phyloP scores from a whole-genome alignment of 2,329 filamentous ascomycete species.

The Emmonsiellopsis sp. region DNA sequence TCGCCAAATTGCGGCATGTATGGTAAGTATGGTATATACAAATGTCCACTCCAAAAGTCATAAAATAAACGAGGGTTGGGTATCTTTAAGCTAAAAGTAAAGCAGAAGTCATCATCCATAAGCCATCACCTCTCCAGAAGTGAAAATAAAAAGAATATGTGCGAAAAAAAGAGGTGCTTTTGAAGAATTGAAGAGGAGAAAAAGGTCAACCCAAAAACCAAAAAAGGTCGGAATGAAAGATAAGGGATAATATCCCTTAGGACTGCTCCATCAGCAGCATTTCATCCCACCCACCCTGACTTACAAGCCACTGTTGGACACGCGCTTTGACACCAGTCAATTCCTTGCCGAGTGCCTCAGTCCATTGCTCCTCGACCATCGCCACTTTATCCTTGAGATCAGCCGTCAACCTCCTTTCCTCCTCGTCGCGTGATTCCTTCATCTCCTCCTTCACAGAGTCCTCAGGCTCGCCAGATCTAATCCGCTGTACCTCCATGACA shows the following conservation, averaged over 20 bases:
- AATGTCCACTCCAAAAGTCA: neutral
- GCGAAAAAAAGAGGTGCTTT: neutral
- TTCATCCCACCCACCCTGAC: conserved; percentile 84
- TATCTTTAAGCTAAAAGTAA: neutral
- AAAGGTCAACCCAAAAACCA: conserved; percentile 16
- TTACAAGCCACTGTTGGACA: conserved; percentile 62
- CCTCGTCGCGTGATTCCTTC: conserved; percentile 51
- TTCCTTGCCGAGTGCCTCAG: conserved; percentile 69
- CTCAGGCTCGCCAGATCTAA: conserved; percentile 33
- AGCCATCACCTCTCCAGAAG: neutral
- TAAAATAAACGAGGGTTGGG: neutral
- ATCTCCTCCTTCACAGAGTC: conserved; percentile 39
- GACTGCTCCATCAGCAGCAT: conserved; percentile 44
- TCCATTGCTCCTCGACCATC: conserved; percentile 85
- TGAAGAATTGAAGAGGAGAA: conserved; percentile 4
- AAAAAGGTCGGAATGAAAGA: conserved; percentile 8
- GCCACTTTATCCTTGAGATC: conserved; percentile 91
- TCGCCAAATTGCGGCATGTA: too few species aligned
- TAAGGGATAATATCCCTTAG: conserved; percentile 9
- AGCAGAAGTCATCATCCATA: neutral
- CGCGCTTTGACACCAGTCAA: conserved; percentile 64
- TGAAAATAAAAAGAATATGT: neutral
- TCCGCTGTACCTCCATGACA: conserved; percentile 57
- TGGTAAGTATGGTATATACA: neutral
- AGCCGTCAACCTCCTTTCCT: conserved; percentile 63